Evolutionary conservation across 805 yeast genomes (phyloP), one percentile per base, ranked within the genome.

Genomic region (Candida tibetensis): DNA sequence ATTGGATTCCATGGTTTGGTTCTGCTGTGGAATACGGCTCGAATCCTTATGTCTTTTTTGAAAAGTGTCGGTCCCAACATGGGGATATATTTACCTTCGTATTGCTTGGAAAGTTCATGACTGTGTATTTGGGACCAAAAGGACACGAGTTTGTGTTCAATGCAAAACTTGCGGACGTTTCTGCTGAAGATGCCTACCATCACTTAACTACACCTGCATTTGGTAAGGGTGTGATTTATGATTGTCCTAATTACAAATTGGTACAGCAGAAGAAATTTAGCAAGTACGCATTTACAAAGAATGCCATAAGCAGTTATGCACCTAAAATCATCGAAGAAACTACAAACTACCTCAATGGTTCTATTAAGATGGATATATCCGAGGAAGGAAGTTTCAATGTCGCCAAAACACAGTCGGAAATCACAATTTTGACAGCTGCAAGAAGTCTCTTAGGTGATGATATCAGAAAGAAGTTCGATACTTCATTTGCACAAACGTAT

Each of bases 261-360:
- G 93, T 91, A 97, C 98, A 91, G 62, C 99, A 91, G 66, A 91
- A 91, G 78, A 93, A 89, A 70, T 91, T 91, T 57, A 95, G 90
- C 43, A 91, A 93, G 65, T 77, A 79, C 40, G 95, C 96, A 16
- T 74, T 91, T 49, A 85, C 96, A 15, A 79, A 77, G 47, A 95
- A 85, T 30, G 79, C 95, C 1, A 91, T 91, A 69, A 75, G 77
- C 48, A 63, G 68, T 17, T 91, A 93, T 55, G 97, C 93, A 38
- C 98, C 98, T 41, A 69, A 82, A 58, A 88, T 91, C 53, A 76
- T 76, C 51, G 81, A 81, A 43, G 98, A 91, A 62, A 74, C 86
- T 30, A 50, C 71, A 34, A 69, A 76, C 46, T 90, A 84, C 59
- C 77, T 91, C 62, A 57, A 64, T 38, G 60, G 54, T 21, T 72